Base-by-base conservation (phyloP, 345 rosid species). In the Gossypium stocksii region DNA sequence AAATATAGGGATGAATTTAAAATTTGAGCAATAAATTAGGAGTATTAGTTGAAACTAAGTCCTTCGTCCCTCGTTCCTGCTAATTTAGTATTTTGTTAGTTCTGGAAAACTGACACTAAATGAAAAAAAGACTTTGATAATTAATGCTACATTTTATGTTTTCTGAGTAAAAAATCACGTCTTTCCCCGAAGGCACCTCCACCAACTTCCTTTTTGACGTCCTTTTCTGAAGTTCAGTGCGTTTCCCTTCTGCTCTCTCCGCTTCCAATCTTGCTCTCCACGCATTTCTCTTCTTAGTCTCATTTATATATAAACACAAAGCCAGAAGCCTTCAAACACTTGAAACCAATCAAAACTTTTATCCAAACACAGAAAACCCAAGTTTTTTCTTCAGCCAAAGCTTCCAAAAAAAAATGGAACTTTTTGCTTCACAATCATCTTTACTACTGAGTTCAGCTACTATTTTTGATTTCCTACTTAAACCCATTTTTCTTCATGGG, bases 401-500 rank as follows among this genome's bases (percentile, higher is more conserved):
- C 56, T 38, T 45, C 1, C 3, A 2, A 25, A 12, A 29, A 67
- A 74, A 70, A 2, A 81, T 86, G 87, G 72, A 79, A 57, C 74
- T 79, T 76, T 71, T 74, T n/a, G 66, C 22, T 74, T 84, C 71
- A 52, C 69, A 75, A 13, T 62, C 67, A 51, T 60, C 77, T 59
- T 74, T 79, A 41, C 43, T 78, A 16, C 63, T 76, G 85, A 58
- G 69, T 71, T 60, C 76, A 72, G 84, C 72, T n/a, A 3, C 72
- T 53, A 79, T 63, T 61, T 27, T 77, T 20, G 44, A 15, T 84
- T 80, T 84, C 60, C 82, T 85, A 72, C 70, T 84, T 10, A 56
- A 79, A 73, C 86, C 84, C 64, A 66, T 79, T 76, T 82, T 83
- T 81, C 72, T 78, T 17, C 86, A 77, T n/a, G 83, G 85, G 60